Evolutionary conservation across 1,284 basidiomycete genomes (phyloP).

Genomic region (Acaromyces ingoldii): DNA sequence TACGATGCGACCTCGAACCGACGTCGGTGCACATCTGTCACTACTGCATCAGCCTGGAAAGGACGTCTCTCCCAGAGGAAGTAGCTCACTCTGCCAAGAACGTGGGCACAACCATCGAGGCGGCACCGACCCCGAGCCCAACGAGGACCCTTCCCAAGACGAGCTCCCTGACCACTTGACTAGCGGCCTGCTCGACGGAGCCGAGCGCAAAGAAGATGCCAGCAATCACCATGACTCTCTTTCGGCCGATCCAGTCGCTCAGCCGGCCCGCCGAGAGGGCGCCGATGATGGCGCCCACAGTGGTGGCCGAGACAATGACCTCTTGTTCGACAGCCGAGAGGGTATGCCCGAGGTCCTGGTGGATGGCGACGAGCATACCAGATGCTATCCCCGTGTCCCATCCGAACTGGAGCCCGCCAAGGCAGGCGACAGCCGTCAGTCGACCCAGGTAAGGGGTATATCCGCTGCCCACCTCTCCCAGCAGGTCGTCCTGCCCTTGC

Average conservation of each 20-base stretch:
- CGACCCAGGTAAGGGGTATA: slow-evolving; percentile 24
- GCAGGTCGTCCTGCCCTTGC: neutral
- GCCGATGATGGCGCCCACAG: slow-evolving; percentile 39
- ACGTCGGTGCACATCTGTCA: slow-evolving; percentile 31
- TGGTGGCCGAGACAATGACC: slow-evolving; percentile 38
- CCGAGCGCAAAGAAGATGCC: slow-evolving; percentile 39
- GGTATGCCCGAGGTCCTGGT: slow-evolving; percentile 32
- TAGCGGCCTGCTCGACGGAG: slow-evolving; percentile 36
- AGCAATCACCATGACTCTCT: slow-evolving; percentile 28
- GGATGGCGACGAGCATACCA: slow-evolving; percentile 40
- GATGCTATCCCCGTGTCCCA: slow-evolving; percentile 33
- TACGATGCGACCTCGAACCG: slow-evolving; percentile 33
- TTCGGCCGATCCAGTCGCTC: slow-evolving; percentile 30
- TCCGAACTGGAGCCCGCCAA: slow-evolving; percentile 31
- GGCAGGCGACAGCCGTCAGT: slow-evolving; percentile 26
- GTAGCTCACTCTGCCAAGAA: slow-evolving; percentile 41
- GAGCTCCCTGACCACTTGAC: slow-evolving; percentile 34
- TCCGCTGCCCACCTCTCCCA: neutral
- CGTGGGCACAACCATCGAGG: slow-evolving; percentile 33
- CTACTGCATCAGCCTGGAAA: no score
- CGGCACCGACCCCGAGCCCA: slow-evolving; percentile 38
- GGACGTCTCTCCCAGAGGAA: no score
- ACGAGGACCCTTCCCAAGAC: slow-evolving; percentile 36
- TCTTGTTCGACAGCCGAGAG: slow-evolving; percentile 38
- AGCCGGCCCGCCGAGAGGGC: slow-evolving; percentile 27